phyloP scores from a whole-genome alignment of 495 filamentous ascomycete species.

The Aspergillus indologenus region DNA sequence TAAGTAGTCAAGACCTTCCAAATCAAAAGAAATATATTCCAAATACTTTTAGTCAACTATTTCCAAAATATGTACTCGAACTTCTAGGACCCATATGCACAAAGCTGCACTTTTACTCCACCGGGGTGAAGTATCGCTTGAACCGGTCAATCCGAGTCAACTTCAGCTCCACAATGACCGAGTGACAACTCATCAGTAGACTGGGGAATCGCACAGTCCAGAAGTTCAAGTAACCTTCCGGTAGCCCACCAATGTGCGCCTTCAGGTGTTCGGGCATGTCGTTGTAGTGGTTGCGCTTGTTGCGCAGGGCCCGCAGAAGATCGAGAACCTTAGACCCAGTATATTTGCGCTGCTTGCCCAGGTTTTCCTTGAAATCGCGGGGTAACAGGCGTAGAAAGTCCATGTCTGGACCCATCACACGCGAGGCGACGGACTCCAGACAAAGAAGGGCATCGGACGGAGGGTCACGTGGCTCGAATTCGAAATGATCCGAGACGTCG shows the following conservation, averaged over 20 bases:
- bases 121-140: slow-evolving; percentile 60
- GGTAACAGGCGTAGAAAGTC: slow-evolving; percentile 81
- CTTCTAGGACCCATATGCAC: background rate
- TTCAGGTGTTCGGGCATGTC: slow-evolving; percentile 81
- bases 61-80: background rate
- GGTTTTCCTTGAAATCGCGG: slow-evolving; percentile 73
- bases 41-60: background rate
- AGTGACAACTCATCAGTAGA: slow-evolving; percentile 76
- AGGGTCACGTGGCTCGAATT: slow-evolving; percentile 80
- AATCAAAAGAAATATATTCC: background rate
- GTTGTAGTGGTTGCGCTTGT: slow-evolving; percentile 93
- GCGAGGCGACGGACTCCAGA: slow-evolving; percentile 55
- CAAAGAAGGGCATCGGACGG: slow-evolving; percentile 62
- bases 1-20: no score
- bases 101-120: slow-evolving; percentile 10
- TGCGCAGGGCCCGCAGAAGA: slow-evolving; percentile 83
- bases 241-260: slow-evolving; percentile 70
- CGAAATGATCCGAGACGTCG: slow-evolving; percentile 92
- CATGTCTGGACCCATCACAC: slow-evolving; percentile 53
- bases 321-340: slow-evolving; percentile 79
- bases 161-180: slow-evolving; percentile 61
- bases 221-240: slow-evolving; percentile 82
- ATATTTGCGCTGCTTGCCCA: slow-evolving; percentile 96
- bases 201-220: slow-evolving; percentile 82
- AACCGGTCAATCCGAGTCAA: slow-evolving; percentile 71